A percentile compares a stretch with the other conserved stretches of the same genome.
Conservation (phyloP, 345 rosid genomes). For the Erodium maritimum region DNA sequence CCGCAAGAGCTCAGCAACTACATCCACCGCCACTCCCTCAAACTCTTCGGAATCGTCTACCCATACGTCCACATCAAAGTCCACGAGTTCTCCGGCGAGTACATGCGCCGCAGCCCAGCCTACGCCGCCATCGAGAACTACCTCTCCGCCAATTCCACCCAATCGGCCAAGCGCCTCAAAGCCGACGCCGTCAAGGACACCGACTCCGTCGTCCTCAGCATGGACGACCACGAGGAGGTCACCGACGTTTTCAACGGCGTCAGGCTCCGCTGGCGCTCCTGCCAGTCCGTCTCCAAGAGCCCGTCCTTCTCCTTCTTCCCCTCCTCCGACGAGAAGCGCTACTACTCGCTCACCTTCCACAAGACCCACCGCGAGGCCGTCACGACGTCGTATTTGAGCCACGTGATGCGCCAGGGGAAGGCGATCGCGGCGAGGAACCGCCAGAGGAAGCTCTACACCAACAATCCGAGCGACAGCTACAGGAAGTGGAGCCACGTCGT, state of each 20-base stretch:
- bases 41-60: too few species aligned
- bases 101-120: too few species aligned
- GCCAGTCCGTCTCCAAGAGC: slow-evolving; percentile 18
- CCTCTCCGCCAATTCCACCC: too few species aligned
- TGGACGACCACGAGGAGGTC: slow-evolving; percentile 46
- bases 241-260: slow-evolving; percentile 33
- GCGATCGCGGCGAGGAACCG: slow-evolving; percentile 32
- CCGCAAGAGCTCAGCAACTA: too few species aligned
- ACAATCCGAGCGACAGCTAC: slow-evolving; percentile 42
- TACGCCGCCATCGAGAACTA: too few species aligned
- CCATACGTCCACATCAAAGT: too few species aligned
- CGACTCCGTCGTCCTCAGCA: slow-evolving; percentile 31
- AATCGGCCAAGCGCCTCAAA: too few species aligned
- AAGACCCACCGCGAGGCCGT: slow-evolving; percentile 33
- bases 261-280: slow-evolving; percentile 40
- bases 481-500: slow-evolving; percentile 45
- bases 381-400: slow-evolving; percentile 34
- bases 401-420: slow-evolving; percentile 43
- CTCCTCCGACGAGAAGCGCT: slow-evolving; percentile 38
- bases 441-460: slow-evolving; percentile 59
- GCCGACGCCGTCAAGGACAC: slow-evolving; percentile 28
- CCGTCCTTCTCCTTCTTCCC: slow-evolving; percentile 24
- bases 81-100: slow-evolving; percentile 23
- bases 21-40: too few species aligned
- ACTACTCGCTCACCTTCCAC: slow-evolving; percentile 43